These are phyloP conservation scores for Leccinum obscurum DNA, from an alignment of 768 basidiomycete species.

Conservation along the genomic window DNA sequence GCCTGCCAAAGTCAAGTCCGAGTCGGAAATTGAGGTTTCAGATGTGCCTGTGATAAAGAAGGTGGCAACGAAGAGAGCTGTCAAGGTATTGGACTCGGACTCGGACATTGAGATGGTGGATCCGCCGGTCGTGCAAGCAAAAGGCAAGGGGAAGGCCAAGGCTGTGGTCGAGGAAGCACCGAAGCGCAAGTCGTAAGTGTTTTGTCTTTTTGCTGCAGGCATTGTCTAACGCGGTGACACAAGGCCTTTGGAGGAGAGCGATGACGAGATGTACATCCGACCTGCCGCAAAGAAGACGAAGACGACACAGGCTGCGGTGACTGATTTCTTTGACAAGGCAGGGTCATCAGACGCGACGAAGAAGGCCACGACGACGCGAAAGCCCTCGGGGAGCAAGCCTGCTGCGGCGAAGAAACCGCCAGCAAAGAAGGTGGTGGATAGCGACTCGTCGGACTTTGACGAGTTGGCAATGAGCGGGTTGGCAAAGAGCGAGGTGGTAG, in stretches of 20 bases:
- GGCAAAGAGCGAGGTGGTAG: constrained; percentile 44
- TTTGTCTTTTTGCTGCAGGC: constrained; percentile 1
- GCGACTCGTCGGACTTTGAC: constrained; percentile 48
- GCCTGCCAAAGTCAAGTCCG: constrained; percentile 37
- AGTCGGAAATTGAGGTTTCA: constrained; percentile 40
- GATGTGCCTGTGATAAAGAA: constrained; percentile 24
- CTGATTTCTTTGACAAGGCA: constrained; percentile 61
- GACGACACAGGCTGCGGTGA: constrained; percentile 42
- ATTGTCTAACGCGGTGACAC: constrained; percentile 8
- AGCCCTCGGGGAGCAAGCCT: constrained; percentile 59
- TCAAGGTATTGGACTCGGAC: constrained; percentile 36
- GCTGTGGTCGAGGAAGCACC: constrained; percentile 30
- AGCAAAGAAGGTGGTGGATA: constrained; percentile 39
- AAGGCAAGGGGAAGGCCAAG: constrained; percentile 48
- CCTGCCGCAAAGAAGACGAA: constrained; percentile 58
- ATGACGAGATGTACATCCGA: constrained; percentile 42
- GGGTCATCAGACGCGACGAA: constrained; percentile 39
- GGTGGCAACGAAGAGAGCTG: constrained; percentile 20
- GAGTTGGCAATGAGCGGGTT: constrained; percentile 29
- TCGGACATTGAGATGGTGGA: constrained; percentile 37
- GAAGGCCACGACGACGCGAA: constrained; percentile 42
- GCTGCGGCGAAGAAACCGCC: constrained; percentile 55
- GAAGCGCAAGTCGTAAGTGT: constrained; percentile 71
- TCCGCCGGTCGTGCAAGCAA: constrained; percentile 27
- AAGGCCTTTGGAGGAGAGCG: constrained; percentile 37